Base-by-base conservation (phyloP, 139 green algal species). In the Klebsormidium nitens region DNA sequence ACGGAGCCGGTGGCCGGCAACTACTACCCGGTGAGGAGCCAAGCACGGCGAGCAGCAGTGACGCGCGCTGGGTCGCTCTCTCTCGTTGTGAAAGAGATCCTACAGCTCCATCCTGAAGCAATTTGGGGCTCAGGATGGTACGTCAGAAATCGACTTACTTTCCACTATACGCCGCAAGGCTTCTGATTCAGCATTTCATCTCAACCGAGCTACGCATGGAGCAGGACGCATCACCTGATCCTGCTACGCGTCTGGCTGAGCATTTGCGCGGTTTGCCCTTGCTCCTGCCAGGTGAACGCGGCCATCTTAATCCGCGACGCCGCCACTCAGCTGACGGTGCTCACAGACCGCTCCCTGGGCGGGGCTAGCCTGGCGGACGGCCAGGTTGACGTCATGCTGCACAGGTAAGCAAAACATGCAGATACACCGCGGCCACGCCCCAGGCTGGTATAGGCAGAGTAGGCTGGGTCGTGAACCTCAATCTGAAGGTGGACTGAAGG, bases 1-100 rank as follows among this genome's bases (percentile, higher is more conserved):
- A 70, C 72, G 32, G 62, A 82, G 19, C 61, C 61, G 3, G 68
- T 82, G 1, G 75, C 75, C n/a, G 75, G 75, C 29, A 82, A 82
- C 26, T 82, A 82, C 66, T 82, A 82, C 49, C 75, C 75, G 8
- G 72, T 82, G 55, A 62, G 69, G n/a, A n/a, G n/a, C n/a, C n/a
- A n/a, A n/a, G n/a, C n/a, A n/a, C n/a, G n/a, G n/a, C n/a, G n/a
- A n/a, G n/a, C n/a, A n/a, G n/a, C n/a, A n/a, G n/a, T n/a, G n/a
- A n/a, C n/a, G n/a, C n/a, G n/a, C n/a, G n/a, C n/a, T n/a, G n/a
- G n/a, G n/a, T n/a, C n/a, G n/a, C n/a, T n/a, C n/a, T n/a, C n/a
- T n/a, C n/a, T n/a, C n/a, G n/a, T n/a, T n/a, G n/a, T n/a, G n/a
- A n/a, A n/a, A n/a, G n/a, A n/a, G n/a, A n/a, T n/a, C n/a, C n/a